A percentile compares a stretch with the other conserved stretches of the same genome.
phyloP scores from a whole-genome alignment of 306 rosid species.

The Lathyrus aphaca region DNA sequence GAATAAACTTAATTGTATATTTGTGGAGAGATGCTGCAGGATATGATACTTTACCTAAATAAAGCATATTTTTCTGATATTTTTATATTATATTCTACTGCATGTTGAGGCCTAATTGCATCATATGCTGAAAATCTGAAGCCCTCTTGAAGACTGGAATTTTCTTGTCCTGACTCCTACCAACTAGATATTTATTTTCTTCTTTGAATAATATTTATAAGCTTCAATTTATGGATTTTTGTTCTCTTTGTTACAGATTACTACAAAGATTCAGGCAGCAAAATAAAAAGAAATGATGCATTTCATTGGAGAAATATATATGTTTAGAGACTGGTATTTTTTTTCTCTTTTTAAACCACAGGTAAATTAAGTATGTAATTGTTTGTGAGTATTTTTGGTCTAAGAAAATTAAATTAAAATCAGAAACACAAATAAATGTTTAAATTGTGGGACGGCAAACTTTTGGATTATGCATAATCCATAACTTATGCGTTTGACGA shows the following conservation, averaged over 20 bases:
- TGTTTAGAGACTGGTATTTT: no score
- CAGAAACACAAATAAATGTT: no score
- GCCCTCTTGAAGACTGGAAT: slow-evolving; percentile 36
- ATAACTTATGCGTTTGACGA: no score
- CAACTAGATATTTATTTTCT: slow-evolving; percentile 16
- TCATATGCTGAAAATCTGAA: slow-evolving; percentile 23
- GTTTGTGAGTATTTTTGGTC: no score
- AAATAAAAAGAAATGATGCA: background rate
- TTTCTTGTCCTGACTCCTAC: slow-evolving; percentile 16
- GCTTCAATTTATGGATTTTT: slow-evolving; percentile 7
- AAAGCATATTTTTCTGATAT: slow-evolving; percentile 43
- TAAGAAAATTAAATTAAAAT: no score
- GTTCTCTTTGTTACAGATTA: slow-evolving; percentile 3
- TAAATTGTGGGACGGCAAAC: no score
- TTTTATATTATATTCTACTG: slow-evolving; percentile 47
- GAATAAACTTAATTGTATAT: slow-evolving; percentile 47
- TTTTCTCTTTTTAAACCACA: no score
- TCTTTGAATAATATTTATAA: slow-evolving; percentile 13
- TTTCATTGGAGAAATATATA: background rate
- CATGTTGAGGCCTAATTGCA: slow-evolving; percentile 23
- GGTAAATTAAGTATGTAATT: no score
- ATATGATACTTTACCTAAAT: slow-evolving; percentile 52
- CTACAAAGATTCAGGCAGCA: slow-evolving; percentile 8
- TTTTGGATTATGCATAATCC: no score
- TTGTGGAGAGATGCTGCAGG: slow-evolving; percentile 45